Evolutionary conservation across 2,329 filamentous ascomycete genomes (phyloP), one percentile per base, ranked within the genome.

Genomic region (Fusarium duplospermum): DNA sequence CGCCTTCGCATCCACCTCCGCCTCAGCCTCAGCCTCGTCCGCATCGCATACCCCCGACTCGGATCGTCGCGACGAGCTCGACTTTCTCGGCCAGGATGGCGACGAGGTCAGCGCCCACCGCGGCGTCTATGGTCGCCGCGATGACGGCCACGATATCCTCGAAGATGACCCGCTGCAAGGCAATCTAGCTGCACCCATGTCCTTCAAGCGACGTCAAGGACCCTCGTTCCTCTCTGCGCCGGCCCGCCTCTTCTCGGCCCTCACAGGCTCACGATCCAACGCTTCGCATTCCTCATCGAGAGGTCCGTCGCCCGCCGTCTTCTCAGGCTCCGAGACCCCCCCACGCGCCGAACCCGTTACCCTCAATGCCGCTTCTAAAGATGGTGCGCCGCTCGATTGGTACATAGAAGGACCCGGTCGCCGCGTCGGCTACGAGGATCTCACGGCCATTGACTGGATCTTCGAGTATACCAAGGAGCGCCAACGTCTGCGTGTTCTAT

Each of bases 391-490:
- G 5, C 81, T 88, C 54, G 96, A 98, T 82, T 98, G 96, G 96
- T 93, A 97, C 80, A 89, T 93, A 57, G 96, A 98, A 82, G 95
- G 94, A 1, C 95, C 94, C 0, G 95, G 95, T 1, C 90, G 94
- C 62, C 91, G 96, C 79, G 95, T 98, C 40, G 96, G 94, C 64
- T 99, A 99, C 84, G 96, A 98, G 80, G 93, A 99, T 84, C 87
- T 98, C 81, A 98, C 96, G 18, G 96, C 96, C 67, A 99, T 99
- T 81, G 96, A 99, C 85, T 99, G 96, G 96, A 98, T 98, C 80
- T 98, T 98, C 78, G 96, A 99, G 83, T 98, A 98, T 81, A 96
- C 94, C 62, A 98, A 98, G 82, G 96, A 99, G 84, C 91, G 96
- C 22, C 94, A 97, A 82, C 91, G 96, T 27, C 85, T 97, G 78